These are phyloP conservation scores for Cutaneotrichosporon sp. DNA, from an alignment of 1,284 basidiomycete species.

Conservation along the genomic window DNA sequence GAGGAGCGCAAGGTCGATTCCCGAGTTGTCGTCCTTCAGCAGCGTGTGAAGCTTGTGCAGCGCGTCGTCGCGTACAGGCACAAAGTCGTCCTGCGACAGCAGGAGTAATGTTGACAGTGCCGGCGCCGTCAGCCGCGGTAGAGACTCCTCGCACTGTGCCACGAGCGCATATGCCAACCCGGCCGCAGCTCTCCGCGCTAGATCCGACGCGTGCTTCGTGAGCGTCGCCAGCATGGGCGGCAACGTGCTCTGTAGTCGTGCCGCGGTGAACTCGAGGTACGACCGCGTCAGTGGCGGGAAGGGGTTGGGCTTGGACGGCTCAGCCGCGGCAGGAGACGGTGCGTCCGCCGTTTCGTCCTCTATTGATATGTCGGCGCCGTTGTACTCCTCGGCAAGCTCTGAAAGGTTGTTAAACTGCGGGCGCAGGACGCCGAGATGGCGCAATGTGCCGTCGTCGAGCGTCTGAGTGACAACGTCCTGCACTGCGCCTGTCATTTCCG, in stretches of 20 bases:
- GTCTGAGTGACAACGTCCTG: conserved; percentile 50
- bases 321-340: conserved; percentile 12
- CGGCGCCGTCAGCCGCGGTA: conserved; percentile 63
- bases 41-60: conserved; percentile 53
- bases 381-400: conserved; percentile 34
- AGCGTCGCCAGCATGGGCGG: conserved; percentile 36
- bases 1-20: conserved; percentile 52
- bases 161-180: conserved; percentile 54
- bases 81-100: conserved; percentile 53
- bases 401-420: conserved; percentile 49
- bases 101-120: conserved; percentile 53
- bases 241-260: conserved; percentile 44
- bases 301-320: conserved; percentile 16
- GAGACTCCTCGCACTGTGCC: conserved; percentile 60
- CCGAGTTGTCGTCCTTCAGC: conserved; percentile 47
- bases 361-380: conserved; percentile 1
- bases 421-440: conserved; percentile 57
- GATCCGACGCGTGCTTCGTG: conserved; percentile 39
- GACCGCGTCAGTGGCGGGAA: conserved; percentile 41
- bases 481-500: conserved; percentile 58
- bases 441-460: conserved; percentile 58
- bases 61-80: conserved; percentile 59
- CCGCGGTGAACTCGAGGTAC: conserved; percentile 46
- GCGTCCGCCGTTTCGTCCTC: conserved; percentile 6
- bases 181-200: conserved; percentile 45